phyloP scores from a whole-genome alignment of 768 basidiomycete species.

The Psilocybe subaeruginosa region DNA sequence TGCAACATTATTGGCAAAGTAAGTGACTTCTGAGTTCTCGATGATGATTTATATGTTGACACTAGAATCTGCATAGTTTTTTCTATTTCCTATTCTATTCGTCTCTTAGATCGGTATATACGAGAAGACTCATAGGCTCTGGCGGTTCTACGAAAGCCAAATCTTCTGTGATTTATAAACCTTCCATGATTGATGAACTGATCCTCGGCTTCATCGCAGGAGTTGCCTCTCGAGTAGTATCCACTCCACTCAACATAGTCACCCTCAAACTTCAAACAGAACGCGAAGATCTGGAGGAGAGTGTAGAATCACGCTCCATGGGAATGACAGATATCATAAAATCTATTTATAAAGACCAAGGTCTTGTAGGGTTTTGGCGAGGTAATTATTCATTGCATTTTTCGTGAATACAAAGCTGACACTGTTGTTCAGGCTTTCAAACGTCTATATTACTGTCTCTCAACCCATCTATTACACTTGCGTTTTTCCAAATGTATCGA shows the following conservation, averaged over 20 bases:
- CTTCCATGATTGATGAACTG: constrained; percentile 50
- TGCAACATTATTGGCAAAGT: constrained; percentile 59
- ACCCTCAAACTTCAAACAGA: constrained; percentile 57
- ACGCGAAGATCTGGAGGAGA: constrained; percentile 35
- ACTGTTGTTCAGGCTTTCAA: constrained; percentile 43
- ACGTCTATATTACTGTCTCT: constrained; percentile 51
- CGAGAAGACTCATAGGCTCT: constrained; percentile 31
- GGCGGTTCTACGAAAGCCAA: not conserved
- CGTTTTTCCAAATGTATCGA: constrained; percentile 54
- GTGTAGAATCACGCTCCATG: constrained; percentile 16
- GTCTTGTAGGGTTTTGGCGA: constrained; percentile 58
- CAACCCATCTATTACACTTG: constrained; percentile 62
- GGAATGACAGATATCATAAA: constrained; percentile 36
- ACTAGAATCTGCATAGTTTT: constrained; percentile 39
- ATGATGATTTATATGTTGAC: not conserved
- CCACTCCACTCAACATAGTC: constrained; percentile 58
- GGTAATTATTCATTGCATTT: constrained; percentile 31
- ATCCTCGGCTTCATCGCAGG: constrained; percentile 60
- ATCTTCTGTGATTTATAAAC: constrained; percentile 29
- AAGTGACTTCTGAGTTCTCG: constrained; percentile 5
- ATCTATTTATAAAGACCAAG: constrained; percentile 50
- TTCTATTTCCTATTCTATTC: constrained; percentile 65
- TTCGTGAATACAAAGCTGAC: not conserved
- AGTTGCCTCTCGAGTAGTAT: constrained; percentile 54
- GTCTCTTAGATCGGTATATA: constrained; percentile 43